These are phyloP conservation scores for Tetrahymena elliotti DNA, from an alignment of 73 alveolate genomes.

Conservation along the genomic window DNA sequence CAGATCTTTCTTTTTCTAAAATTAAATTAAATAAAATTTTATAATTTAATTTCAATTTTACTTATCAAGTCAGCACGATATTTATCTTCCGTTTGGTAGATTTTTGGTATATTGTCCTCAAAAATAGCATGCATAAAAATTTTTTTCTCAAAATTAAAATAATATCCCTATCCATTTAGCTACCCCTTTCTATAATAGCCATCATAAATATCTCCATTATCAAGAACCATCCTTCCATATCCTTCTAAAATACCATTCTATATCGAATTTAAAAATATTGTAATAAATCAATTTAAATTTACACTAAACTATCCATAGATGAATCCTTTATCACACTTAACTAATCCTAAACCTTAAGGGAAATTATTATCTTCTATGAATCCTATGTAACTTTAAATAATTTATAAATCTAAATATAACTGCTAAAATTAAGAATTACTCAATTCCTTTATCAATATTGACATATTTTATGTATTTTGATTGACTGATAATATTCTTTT, in stretches of 20 bases:
- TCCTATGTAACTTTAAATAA: neutral
- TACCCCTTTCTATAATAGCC: neutral
- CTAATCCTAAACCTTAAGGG: neutral
- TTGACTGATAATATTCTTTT: neutral
- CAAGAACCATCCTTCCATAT: neutral
- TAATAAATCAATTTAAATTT: too few relatives aligned
- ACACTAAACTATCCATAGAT: neutral
- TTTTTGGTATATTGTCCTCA: neutral
- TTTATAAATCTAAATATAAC: neutral
- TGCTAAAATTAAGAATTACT: neutral
- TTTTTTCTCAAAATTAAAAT: neutral
- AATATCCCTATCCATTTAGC: neutral
- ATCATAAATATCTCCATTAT: neutral
- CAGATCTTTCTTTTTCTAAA: neutral
- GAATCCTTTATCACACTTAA: neutral
- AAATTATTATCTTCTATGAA: neutral
- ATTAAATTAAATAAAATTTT: neutral
- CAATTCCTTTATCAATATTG: neutral
- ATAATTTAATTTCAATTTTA: neutral
- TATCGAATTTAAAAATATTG: too few relatives aligned
- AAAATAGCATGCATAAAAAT: neutral
- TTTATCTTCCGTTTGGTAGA: neutral
- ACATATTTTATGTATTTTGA: neutral
- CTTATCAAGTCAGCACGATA: neutral
- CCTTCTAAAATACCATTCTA: neutral